Evolutionary conservation across 176 grass and related monocot genomes (phyloP), one percentile per base, ranked within the genome.

Genomic region (Avena sativa): DNA sequence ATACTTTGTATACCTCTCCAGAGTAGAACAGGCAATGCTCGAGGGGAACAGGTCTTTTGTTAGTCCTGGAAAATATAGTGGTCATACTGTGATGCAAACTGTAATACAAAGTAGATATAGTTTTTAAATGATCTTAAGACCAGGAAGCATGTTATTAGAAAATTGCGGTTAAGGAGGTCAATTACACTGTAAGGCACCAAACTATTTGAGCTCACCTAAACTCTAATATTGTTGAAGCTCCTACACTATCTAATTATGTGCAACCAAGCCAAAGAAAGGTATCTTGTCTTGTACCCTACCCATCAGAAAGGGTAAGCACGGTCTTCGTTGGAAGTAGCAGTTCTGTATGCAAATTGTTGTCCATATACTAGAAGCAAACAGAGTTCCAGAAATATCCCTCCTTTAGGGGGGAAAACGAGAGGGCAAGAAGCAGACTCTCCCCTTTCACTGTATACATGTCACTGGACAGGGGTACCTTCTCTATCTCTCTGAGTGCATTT

Each of bases 1-100:
- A 98, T 89, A 98, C 84, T 89, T 92, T 91, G 86, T 88, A 95
- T 79, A 94, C 38, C 63, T 94, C 93, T 81, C 92, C 96, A 76
- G 91, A 89, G 78, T 95, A 98, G 92, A 98, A 98, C 82, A 98
- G 89, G 64, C 96, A 98, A 74, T 98, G 96, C 76, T 98, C 96
- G 82, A 95, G 90, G 7, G 96, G 96, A 84, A 98, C 92, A 66
- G 96, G 96, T 85, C 96, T 89, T 88, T 92, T 94, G 76, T 74
- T 92, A 36, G 93, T 98, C 90, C 95, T 97, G 93, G 38, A 79
- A 50, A 74, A 94, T 60, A 81, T 3, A 50, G 74, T 81, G 53
- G 47, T 21, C 13, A 79, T 65, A 83, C 7, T 56, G 55, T 65
- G 34, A 88, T 84, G 25, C 38, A 91, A 84, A 87, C 64, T 83